phyloP scores from a whole-genome alignment of 2,329 filamentous ascomycete genomes.

The Colletotrichum cereale region DNA sequence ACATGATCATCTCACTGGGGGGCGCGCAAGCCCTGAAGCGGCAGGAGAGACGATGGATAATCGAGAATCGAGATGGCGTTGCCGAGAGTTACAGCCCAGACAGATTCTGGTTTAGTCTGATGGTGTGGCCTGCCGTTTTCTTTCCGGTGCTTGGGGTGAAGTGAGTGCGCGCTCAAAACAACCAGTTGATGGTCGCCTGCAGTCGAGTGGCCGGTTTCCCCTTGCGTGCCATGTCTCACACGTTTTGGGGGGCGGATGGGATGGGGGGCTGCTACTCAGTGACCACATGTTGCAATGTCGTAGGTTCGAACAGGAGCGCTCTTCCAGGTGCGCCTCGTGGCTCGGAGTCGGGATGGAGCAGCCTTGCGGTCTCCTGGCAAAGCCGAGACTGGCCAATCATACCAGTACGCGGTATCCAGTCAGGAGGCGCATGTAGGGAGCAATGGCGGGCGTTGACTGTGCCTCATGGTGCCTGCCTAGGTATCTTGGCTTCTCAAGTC shows the following conservation, averaged over 20 bases:
- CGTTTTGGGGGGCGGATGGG: background rate
- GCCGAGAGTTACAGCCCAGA: constrained; percentile 2
- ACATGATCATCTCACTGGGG: constrained; percentile 3
- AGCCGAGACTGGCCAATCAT: background rate
- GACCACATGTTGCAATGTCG: constrained; percentile 22
- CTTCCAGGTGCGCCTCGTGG: constrained; percentile 5
- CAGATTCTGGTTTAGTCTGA: constrained; percentile 1
- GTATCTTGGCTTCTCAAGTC: background rate
- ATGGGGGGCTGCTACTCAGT: constrained; percentile 8
- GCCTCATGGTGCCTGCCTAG: background rate
- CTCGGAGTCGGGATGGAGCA: background rate
- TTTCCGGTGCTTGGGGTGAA: background rate
- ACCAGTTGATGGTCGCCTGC: background rate
- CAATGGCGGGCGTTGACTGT: constrained; percentile 4
- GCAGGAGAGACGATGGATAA: background rate
- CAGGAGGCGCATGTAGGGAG: constrained; percentile 1
- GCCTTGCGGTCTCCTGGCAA: background rate
- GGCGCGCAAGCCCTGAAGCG: background rate
- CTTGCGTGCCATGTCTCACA: constrained; percentile 25
- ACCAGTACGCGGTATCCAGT: background rate
- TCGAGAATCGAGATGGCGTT: constrained; percentile 35
- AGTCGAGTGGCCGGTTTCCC: background rate
- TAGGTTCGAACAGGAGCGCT: background rate
- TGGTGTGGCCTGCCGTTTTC: background rate
- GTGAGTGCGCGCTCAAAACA: background rate